Evolutionary conservation across 192 early-diverging fungal species (phyloP), one percentile per base, ranked within the genome.

Genomic region (Podila verticillata): DNA sequence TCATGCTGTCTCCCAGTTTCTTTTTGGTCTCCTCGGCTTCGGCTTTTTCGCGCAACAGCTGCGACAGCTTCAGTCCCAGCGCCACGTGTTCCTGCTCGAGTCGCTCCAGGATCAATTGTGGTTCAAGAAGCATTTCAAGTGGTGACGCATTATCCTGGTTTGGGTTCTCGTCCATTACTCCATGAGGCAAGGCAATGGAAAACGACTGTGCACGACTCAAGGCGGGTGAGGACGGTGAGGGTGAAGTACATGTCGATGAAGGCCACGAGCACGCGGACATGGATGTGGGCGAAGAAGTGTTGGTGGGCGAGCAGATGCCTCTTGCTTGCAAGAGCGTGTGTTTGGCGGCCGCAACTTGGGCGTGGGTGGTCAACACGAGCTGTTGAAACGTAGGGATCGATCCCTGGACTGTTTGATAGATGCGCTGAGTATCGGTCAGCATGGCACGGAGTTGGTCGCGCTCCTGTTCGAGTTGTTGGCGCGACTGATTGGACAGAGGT

Each of bases 11-110:
- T 1, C 51, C 51, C 10, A 54, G 51, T 5, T 17, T 24, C n/a
- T 54, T 54, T 17, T 54, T 54, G 51, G 51, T 54, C 24, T 54
- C 51, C 24, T 54, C 51, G 20, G 51, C 51, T 24, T 54, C 51
- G 5, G 51, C 51, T 26, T 54, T 54, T 17, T 54, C 51, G 20
- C 51, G 20, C 51, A 54, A 54, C 22, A 54, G 24, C 51, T 54
- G 51, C 51, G 51, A 54, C 51, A 54, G 17, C 22, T 54, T 54
- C 24, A 54, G 2, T 54, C 51, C 51, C n/a, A 54, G 17, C 8
- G 51, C 51, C n/a, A 54, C 20, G 5, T 54, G 51, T 4, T 54
- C 51, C 22, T 54, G 51, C 24, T 54, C 51, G n/a, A 54, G 51
- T 54, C 51, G 51, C 22, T n/a, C 24, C 7, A 54, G 20, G 10